phyloP scores from a whole-genome alignment of 2,329 filamentous ascomycete genomes.

The Tolypocladium sp. region DNA sequence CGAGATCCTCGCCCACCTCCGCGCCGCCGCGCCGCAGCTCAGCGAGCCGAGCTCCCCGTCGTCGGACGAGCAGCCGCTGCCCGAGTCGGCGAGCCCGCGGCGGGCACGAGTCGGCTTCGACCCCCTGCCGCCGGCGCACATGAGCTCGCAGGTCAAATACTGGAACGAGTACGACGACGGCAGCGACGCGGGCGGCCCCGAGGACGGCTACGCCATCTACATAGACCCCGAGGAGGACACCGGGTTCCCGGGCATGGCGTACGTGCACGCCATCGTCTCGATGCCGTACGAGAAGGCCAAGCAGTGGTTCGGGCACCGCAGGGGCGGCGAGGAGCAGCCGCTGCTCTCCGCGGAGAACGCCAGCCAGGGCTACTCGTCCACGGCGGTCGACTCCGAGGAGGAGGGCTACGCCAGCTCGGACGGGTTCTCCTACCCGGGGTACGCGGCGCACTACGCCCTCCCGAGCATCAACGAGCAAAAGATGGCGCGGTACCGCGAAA shows the following conservation, averaged over 20 bases:
- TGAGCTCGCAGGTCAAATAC: slow-evolving; percentile 38
- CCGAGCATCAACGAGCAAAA: slow-evolving; percentile 43
- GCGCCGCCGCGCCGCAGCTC: slow-evolving; percentile 31
- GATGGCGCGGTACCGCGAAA: slow-evolving; percentile 40
- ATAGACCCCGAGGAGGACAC: slow-evolving; percentile 57
- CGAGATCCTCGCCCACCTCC: slow-evolving; percentile 38
- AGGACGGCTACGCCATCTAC: slow-evolving; percentile 63
- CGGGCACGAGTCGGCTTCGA: slow-evolving; percentile 17
- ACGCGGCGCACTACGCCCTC: slow-evolving; percentile 45
- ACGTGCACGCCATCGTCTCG: slow-evolving; percentile 43
- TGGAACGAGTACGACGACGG: slow-evolving; percentile 87
- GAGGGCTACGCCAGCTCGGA: slow-evolving; percentile 45
- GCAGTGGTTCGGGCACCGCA: slow-evolving; percentile 34
- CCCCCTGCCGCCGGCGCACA: slow-evolving; percentile 18
- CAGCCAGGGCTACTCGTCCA: slow-evolving; percentile 20
- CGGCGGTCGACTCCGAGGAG: slow-evolving; percentile 28
- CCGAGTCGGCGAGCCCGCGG: not conserved
- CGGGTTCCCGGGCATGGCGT: slow-evolving; percentile 54
- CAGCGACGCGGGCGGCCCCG: slow-evolving; percentile 53
- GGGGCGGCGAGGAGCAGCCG: slow-evolving; percentile 13
- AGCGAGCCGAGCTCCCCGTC: slow-evolving; percentile 30
- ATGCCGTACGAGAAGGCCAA: slow-evolving; percentile 41
- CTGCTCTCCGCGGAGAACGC: slow-evolving; percentile 8
- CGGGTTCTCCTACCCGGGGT: slow-evolving; percentile 39
- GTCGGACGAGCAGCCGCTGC: slow-evolving; percentile 13